Conservation (phyloP, 225 moss, liverwort and hornwort genomes). For the Rhytidiadelphus loreus region DNA sequence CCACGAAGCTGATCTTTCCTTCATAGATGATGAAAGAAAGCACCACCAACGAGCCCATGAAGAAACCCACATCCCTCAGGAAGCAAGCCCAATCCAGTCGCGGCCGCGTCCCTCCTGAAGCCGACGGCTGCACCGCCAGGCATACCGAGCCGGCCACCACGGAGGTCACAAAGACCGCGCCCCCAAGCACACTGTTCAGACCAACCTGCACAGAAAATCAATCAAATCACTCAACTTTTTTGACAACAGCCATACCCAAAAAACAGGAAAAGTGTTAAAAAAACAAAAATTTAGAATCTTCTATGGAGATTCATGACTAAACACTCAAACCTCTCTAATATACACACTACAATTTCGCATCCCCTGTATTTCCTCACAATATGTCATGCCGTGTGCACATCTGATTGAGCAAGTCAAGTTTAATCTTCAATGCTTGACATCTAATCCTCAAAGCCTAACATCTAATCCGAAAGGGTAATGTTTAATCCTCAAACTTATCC, state of each 20-base stretch:
- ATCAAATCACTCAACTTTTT: neutral
- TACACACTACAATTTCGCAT: neutral
- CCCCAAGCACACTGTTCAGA: conserved; percentile 57
- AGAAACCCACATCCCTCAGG: conserved; percentile 75
- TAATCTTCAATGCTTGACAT: neutral
- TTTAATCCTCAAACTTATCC: neutral
- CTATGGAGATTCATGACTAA: neutral
- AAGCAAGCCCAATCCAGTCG: conserved; percentile 64
- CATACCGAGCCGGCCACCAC: conserved; percentile 58
- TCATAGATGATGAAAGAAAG: conserved; percentile 53
- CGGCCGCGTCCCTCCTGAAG: conserved; percentile 7
- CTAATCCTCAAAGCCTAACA: neutral
- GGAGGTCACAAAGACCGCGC: conserved; percentile 54
- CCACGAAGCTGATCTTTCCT: conserved; percentile 55
- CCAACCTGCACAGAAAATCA: conserved; percentile 28
- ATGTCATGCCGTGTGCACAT: neutral
- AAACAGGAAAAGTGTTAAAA: neutral
- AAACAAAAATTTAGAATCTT: neutral
- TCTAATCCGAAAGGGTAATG: neutral
- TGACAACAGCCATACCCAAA: neutral
- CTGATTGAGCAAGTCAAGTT: neutral
- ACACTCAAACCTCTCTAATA: neutral
- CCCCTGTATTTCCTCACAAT: neutral
- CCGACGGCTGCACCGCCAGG: conserved; percentile 32
- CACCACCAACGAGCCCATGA: conserved; percentile 51